These are phyloP conservation scores for Torrubiellomyces zombiae DNA, from an alignment of 2,329 filamentous ascomycete species.

Conservation along the genomic window DNA sequence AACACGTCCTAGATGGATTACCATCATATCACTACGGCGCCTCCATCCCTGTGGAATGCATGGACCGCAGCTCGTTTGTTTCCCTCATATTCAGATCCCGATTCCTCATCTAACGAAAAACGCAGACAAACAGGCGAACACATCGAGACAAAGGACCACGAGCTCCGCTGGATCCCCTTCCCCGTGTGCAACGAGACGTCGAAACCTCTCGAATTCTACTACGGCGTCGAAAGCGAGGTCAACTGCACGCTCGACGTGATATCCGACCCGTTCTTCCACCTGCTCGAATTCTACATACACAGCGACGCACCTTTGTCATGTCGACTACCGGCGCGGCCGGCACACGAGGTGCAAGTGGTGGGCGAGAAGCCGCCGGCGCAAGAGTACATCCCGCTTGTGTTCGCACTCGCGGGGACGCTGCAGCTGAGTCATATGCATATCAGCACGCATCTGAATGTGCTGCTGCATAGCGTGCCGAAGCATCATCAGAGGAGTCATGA, in stretches of 20 bases:
- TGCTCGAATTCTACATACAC: constrained; percentile 95
- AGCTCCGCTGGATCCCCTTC: constrained; percentile 86
- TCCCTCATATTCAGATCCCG: neutral
- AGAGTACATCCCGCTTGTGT: constrained; percentile 68
- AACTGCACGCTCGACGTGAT: constrained; percentile 73
- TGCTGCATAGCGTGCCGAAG: constrained; percentile 56
- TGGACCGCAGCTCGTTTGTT: constrained; percentile 56
- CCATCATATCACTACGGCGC: constrained; percentile 52
- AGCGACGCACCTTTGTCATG: constrained; percentile 87
- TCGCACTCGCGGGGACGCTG: constrained; percentile 76
- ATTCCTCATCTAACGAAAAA: neutral
- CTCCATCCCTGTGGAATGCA: constrained; percentile 51
- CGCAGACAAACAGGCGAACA: constrained; percentile 74
- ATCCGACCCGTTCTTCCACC: constrained; percentile 67
- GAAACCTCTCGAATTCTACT: constrained; percentile 67
- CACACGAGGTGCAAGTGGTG: constrained; percentile 35
- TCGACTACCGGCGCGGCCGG: constrained; percentile 66
- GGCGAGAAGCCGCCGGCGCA: constrained; percentile 31
- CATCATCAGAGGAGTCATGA: constrained; percentile 45
- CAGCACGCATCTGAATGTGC: constrained; percentile 73
- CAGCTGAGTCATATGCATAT: constrained; percentile 84
- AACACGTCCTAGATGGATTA: constrained; percentile 18
- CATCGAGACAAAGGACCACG: constrained; percentile 62
- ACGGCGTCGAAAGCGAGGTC: constrained; percentile 65
- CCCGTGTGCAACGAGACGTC: constrained; percentile 78